A percentile compares a stretch with the other conserved stretches of the same genome.
phyloP scores from a whole-genome alignment of 192 early-diverging fungal genomes.

The Powellomyces hirtus region DNA sequence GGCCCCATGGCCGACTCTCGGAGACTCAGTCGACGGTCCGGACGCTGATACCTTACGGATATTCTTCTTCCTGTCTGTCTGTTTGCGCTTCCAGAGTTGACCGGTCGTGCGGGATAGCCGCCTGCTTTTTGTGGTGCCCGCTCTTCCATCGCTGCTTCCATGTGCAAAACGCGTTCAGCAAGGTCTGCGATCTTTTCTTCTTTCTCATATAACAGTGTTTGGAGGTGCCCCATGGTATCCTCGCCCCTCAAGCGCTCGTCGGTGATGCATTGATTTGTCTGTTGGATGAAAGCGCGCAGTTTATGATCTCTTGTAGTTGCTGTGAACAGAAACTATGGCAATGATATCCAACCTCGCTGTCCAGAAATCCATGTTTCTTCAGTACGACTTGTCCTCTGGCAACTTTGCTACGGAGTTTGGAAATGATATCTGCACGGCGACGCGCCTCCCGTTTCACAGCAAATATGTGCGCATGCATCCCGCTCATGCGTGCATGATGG shows the following conservation, averaged over 20 bases:
- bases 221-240: not conserved
- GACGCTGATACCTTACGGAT: too few relatives aligned
- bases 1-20: too few relatives aligned
- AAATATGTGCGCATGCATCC: constrained; percentile 1
- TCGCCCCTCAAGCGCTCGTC: not conserved
- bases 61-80: too few relatives aligned
- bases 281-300: too few relatives aligned
- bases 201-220: not conserved
- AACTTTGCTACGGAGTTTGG: not conserved
- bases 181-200: constrained; percentile 1
- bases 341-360: too few relatives aligned
- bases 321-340: too few relatives aligned
- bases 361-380: not conserved
- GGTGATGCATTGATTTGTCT: not conserved
- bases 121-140: not conserved
- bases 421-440: not conserved
- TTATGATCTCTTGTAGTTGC: too few relatives aligned
- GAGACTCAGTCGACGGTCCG: too few relatives aligned
- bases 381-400: not conserved
- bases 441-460: not conserved
- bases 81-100: too few relatives aligned
- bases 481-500: not conserved
- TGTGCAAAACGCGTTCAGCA: not conserved
- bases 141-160: not conserved
- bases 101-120: too few relatives aligned